phyloP scores from a whole-genome alignment of 768 basidiomycete genomes.

The Lactifluus rugatus region DNA sequence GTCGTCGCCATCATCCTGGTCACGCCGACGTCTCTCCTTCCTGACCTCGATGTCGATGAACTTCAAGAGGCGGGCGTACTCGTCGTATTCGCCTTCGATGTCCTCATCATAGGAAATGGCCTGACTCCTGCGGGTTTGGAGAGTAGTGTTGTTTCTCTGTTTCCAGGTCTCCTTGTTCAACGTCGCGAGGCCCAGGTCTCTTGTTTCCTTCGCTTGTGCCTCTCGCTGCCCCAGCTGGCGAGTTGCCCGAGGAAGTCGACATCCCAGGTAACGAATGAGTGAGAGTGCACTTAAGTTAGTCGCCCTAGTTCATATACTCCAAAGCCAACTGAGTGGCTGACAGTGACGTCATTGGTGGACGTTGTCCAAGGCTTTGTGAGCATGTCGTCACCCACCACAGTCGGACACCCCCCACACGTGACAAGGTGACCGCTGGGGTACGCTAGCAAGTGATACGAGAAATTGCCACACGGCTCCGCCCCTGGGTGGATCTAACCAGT shows the following conservation, averaged over 20 bases:
- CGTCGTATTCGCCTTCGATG: conserved; percentile 13
- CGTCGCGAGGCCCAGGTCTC: not conserved
- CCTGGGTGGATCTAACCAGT: too few species aligned
- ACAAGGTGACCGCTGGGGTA: too few species aligned
- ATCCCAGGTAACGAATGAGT: not conserved
- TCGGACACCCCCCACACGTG: not conserved
- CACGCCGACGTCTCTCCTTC: conserved; percentile 10
- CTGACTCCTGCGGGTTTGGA: not conserved
- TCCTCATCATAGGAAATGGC: not conserved
- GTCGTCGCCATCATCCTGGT: not conserved
- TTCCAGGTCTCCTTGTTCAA: conserved; percentile 10
- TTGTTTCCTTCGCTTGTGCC: not conserved
- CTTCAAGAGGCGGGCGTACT: conserved; percentile 19
- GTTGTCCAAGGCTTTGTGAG: too few species aligned
- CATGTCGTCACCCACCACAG: too few species aligned
- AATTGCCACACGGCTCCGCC: too few species aligned
- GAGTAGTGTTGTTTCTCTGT: conserved; percentile 10
- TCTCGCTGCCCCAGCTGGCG: not conserved
- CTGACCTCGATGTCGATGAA: conserved; percentile 18
- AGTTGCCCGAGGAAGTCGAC: conserved; percentile 3
- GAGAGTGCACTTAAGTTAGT: too few species aligned
- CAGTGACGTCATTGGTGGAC: not conserved
- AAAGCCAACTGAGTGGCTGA: too few species aligned
- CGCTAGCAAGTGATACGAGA: too few species aligned
- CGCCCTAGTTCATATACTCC: too few species aligned